Conservation (phyloP, 2,329 filamentous ascomycete genomes). For the Colletotrichum kahawae region DNA sequence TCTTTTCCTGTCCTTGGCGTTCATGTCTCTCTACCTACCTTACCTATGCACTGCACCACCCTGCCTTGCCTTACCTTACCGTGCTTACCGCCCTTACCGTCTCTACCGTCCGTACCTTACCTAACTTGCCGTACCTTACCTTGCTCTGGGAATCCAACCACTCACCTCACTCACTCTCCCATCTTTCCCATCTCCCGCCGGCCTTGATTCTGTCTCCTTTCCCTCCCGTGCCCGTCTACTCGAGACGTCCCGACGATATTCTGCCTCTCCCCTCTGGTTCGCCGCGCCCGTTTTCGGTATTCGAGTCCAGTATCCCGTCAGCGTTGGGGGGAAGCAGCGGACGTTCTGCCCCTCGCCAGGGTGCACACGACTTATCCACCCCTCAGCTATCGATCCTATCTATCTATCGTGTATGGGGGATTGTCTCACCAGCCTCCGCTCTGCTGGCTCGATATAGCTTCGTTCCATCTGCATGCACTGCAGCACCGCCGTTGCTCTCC, state of each 20-base stretch:
- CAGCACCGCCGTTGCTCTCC: slow-evolving; percentile 5
- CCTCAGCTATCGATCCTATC: not conserved
- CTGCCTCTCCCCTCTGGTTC: not conserved
- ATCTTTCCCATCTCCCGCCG: not conserved
- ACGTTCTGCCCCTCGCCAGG: not conserved
- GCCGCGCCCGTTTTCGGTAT: not conserved
- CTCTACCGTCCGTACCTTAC: not conserved
- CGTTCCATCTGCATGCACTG: slow-evolving; percentile 14
- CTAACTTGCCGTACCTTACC: not conserved
- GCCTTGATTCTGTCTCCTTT: not conserved
- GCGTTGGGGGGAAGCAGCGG: not conserved
- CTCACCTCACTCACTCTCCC: not conserved
- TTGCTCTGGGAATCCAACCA: not conserved
- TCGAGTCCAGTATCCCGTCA: not conserved
- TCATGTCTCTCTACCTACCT: not conserved
- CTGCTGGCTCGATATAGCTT: slow-evolving; percentile 7
- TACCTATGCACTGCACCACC: not conserved
- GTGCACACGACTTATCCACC: not conserved
- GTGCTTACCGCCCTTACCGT: not conserved
- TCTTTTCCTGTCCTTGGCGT: not conserved
- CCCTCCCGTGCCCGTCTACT: not conserved
- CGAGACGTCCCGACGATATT: not conserved
- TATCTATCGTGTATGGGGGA: not conserved
- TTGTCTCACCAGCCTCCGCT: slow-evolving; percentile 1
- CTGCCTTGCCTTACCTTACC: not conserved